Conservation (phyloP, 192 early-diverging fungal species). For the Chytriomyces sp. region DNA sequence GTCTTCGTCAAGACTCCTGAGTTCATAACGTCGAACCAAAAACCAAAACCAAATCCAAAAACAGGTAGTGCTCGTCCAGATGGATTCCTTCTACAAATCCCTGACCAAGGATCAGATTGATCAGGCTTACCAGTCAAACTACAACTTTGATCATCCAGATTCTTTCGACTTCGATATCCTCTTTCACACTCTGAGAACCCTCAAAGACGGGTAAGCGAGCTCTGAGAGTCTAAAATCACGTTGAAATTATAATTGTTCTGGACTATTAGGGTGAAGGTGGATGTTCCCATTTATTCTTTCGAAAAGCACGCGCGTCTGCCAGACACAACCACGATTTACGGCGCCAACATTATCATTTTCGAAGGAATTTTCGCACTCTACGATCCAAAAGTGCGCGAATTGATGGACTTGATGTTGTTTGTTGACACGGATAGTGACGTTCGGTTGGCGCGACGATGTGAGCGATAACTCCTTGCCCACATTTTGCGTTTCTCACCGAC, state of each 20-base stretch:
- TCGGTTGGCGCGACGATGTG: constrained; percentile 82
- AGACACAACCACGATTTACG: constrained; percentile 73
- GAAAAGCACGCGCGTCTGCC: constrained; percentile 74
- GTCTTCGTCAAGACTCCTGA: background rate
- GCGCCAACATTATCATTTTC: constrained; percentile 95
- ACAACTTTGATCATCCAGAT: constrained; percentile 94
- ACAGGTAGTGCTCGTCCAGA: constrained; percentile 84
- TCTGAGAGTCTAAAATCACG: background rate
- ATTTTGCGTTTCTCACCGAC: background rate
- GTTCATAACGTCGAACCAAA: background rate
- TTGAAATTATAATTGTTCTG: background rate
- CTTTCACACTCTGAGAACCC: constrained; percentile 65
- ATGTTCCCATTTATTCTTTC: constrained; percentile 93
- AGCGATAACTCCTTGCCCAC: too few relatives aligned
- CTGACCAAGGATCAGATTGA: constrained; percentile 75
- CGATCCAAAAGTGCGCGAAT: constrained; percentile 73
- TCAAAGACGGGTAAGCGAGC: constrained; percentile 75
- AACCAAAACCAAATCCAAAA: background rate
- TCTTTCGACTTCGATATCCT: constrained; percentile 85
- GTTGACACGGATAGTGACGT: constrained; percentile 95
- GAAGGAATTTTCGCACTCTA: constrained; percentile 98
- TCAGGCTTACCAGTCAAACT: constrained; percentile 59
- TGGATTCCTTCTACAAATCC: constrained; percentile 95
- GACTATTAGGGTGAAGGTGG: constrained; percentile 56
- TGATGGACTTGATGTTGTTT: constrained; percentile 85